Percentiles rank a stretch among this genome's conserved stretches.
Evolutionary conservation across 2,329 filamentous ascomycete species (phyloP).

Genomic region (Colletotrichum navitas): DNA sequence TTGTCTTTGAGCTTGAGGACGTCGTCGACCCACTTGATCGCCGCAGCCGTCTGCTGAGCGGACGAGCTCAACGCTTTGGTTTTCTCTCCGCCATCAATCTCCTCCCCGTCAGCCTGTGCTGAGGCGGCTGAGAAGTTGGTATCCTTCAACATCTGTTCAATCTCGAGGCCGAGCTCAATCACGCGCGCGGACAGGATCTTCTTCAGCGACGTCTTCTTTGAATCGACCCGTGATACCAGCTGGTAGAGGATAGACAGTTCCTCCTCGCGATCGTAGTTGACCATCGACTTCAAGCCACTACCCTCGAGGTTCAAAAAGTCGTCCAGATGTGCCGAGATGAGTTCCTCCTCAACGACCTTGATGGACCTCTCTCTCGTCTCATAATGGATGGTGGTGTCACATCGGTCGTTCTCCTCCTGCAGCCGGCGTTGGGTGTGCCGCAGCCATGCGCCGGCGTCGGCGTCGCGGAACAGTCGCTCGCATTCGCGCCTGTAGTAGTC

Average conservation of each 20-base stretch:
- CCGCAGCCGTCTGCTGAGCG: constrained; percentile 86
- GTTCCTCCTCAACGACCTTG: constrained; percentile 81
- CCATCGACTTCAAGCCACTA: constrained; percentile 88
- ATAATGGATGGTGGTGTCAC: constrained; percentile 82
- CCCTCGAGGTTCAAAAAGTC: constrained; percentile 88
- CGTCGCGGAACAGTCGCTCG: constrained; percentile 78
- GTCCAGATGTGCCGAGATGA: constrained; percentile 82
- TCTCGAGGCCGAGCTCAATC: constrained; percentile 82
- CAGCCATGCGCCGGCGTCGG: constrained; percentile 86
- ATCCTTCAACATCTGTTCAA: constrained; percentile 77
- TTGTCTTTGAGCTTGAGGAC: constrained; percentile 88
- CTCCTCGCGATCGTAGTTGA: constrained; percentile 85
- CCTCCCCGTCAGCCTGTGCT: constrained; percentile 58
- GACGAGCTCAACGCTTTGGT: constrained; percentile 55
- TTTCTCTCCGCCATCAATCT: constrained; percentile 63
- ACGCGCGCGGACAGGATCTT: constrained; percentile 80
- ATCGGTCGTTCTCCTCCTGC: constrained; percentile 84
- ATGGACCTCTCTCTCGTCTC: constrained; percentile 80
- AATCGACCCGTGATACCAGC: constrained; percentile 82
- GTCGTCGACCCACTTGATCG: constrained; percentile 95
- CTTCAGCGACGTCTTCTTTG: constrained; percentile 77
- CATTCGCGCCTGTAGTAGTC: constrained; percentile 84
- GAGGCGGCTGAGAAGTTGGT: constrained; percentile 63
- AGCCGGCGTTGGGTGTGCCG: constrained; percentile 80
- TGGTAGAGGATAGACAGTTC: constrained; percentile 86